Evolutionary conservation across 345 rosid genomes (phyloP).

Genomic region (Citrus mangshanensis): DNA sequence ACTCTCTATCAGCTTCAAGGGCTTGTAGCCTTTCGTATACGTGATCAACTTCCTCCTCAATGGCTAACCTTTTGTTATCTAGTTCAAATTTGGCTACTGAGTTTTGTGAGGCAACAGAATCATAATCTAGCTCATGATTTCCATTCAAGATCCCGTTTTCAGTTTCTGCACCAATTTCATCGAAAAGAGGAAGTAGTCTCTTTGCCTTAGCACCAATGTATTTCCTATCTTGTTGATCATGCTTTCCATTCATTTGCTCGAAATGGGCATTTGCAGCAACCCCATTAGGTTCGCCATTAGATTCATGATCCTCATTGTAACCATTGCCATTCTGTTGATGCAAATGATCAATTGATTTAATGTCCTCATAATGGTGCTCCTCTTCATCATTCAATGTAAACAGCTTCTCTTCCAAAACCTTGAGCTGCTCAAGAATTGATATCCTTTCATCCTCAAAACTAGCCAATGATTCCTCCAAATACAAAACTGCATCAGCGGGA

Average conservation of each 20-base stretch:
- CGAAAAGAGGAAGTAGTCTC: constrained; percentile 85
- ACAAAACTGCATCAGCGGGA: constrained; percentile 65
- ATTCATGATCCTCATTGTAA: constrained; percentile 23
- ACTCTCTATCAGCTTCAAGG: constrained; percentile 89
- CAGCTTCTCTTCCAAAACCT: constrained; percentile 84
- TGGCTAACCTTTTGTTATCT: constrained; percentile 30
- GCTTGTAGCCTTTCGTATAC: constrained; percentile 88
- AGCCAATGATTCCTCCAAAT: constrained; percentile 73
- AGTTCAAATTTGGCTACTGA: constrained; percentile 26
- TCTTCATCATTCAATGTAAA: constrained; percentile 52
- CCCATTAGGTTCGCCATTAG: constrained; percentile 50
- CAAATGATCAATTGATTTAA: constrained; percentile 32
- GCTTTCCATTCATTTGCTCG: constrained; percentile 59
- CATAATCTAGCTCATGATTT: constrained; percentile 26
- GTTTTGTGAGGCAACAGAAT: constrained; percentile 24
- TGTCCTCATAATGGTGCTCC: constrained; percentile 46
- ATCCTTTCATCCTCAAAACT: constrained; percentile 83
- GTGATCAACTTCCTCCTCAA: constrained; percentile 83
- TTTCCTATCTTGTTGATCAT: constrained; percentile 26
- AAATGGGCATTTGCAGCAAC: constrained; percentile 43
- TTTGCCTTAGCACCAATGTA: constrained; percentile 53
- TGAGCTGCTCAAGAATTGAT: constrained; percentile 82
- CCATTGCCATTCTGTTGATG: constrained; percentile 45
- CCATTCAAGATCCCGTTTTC: constrained; percentile 41
- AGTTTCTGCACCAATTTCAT: constrained; percentile 56